Evolutionary conservation across 129 eudicot genomes (phyloP), one percentile per base, ranked within the genome.

Genomic region (Pittosporum tobira): DNA sequence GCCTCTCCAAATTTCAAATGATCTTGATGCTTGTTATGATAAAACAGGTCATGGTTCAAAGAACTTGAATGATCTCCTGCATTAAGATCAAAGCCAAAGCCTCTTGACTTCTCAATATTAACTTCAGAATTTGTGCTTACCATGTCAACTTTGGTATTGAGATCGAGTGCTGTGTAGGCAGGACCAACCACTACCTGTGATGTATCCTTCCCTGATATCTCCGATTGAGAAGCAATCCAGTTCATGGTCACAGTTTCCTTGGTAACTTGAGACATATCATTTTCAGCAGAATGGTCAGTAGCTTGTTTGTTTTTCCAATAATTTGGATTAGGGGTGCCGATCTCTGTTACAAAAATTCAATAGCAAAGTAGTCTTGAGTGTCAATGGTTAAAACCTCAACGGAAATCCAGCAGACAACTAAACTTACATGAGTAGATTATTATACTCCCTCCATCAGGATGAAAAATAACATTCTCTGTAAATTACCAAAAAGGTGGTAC

Each of bases 21-120:
- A 25, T 77, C 74, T 19, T 40, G 23, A 27, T 18, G 48, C 54
- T 76, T 81, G 49, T 59, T 58, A 2, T 76, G 69, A 52, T 68
- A 50, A 50, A 74, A 58, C 0, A 69, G 76, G 16, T 77, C 95
- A 31, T 64, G 54, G 62, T 72, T 79, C 21, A 51, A 48, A 42
- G 84, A 72, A 62, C 79, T 68, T 31, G 78, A 65, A 43, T 48
- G 50, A 52, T 77, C 88, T 60, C 73, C 73, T 36, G 73, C 66
- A 64, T 90, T 85, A n/a, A 80, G 89, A 75, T 85, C 87, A 31
- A 85, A 68, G 46, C 56, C 71, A 15, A 55, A 61, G 28, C 58
- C 67, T 69, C 62, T 70, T 20, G 73, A 52, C 51, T 69, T 72
- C 19, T 19, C 54, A 44, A 26, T 51, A 31, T 42, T 38, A 46